phyloP scores from a whole-genome alignment of 352 stramenopile genomes.

The Saprolegnia parasitica region DNA sequence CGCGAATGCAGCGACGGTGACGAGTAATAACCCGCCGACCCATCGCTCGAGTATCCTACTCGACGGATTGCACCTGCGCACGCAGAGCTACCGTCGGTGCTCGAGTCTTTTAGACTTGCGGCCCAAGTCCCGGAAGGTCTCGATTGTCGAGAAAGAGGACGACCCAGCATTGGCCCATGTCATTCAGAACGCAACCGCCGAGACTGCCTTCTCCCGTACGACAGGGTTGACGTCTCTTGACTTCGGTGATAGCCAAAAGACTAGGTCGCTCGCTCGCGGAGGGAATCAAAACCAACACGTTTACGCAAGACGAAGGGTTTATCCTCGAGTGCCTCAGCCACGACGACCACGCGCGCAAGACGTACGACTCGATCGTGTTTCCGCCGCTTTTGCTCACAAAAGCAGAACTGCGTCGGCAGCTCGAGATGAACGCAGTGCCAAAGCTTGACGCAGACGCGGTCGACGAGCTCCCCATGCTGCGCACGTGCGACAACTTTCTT shows the following conservation, averaged over 20 bases:
- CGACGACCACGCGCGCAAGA: slow-evolving; percentile 6
- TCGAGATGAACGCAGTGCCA: slow-evolving; percentile 30
- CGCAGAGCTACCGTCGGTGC: slow-evolving; percentile 10
- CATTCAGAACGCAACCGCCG: neutral
- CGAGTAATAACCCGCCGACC: neutral
- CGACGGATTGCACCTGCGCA: neutral
- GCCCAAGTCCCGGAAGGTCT: neutral
- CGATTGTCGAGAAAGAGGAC: neutral
- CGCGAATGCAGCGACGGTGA: neutral
- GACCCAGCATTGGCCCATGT: neutral
- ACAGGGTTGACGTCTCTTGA: neutral
- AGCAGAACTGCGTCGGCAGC: neutral
- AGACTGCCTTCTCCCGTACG: slow-evolving; percentile 24
- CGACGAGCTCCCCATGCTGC: slow-evolving; percentile 28
- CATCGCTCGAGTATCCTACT: neutral
- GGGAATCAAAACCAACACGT: slow-evolving; percentile 16
- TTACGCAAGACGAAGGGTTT: slow-evolving; percentile 20
- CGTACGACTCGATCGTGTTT: slow-evolving; percentile 28
- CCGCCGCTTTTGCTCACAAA: slow-evolving; percentile 34
- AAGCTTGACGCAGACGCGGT: slow-evolving; percentile 26
- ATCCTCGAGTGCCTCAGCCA: slow-evolving; percentile 14
- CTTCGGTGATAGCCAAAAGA: too few species aligned
- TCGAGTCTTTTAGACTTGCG: neutral
- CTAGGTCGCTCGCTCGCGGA: slow-evolving; percentile 13
- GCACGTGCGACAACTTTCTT: slow-evolving; percentile 39